Conservation (phyloP, 345 rosid species). For the Arabidopsis suecica region DNA sequence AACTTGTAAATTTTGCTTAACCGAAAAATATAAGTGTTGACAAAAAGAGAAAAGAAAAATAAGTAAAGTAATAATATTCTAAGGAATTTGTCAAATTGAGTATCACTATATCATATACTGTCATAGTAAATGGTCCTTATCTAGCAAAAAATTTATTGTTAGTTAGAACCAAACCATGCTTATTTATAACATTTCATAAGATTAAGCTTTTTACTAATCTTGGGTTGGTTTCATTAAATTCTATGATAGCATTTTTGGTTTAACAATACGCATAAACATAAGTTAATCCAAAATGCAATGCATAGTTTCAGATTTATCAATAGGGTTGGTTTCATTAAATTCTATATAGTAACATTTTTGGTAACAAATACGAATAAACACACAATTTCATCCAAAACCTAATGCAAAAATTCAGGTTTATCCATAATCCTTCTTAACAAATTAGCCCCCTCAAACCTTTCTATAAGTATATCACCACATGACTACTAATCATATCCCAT, state of each 20-base stretch:
- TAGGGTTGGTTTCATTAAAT: not conserved
- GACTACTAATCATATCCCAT: too few relatives aligned
- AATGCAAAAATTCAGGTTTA: not conserved
- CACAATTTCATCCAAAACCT: not conserved
- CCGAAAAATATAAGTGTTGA: not conserved
- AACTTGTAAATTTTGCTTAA: slow-evolving; percentile 1
- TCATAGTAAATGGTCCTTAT: not conserved
- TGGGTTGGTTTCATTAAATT: not conserved
- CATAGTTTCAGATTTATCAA: not conserved
- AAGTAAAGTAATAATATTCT: not conserved
- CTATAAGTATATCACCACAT: too few relatives aligned
- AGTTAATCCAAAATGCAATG: slow-evolving; percentile 9
- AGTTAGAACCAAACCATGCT: not conserved
- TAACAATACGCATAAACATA: not conserved
- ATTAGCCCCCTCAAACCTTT: not conserved
- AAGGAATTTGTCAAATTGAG: not conserved
- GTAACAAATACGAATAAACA: not conserved
- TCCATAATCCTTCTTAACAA: not conserved
- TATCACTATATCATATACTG: not conserved
- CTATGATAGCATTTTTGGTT: not conserved
- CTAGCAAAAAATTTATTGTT: not conserved
- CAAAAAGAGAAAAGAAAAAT: too few relatives aligned
- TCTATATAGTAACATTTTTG: not conserved
- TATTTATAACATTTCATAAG: not conserved
- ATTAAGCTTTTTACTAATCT: not conserved